Evolutionary conservation across 2,329 filamentous ascomycete genomes (phyloP).

Genomic region (Aureobasidium sp.): DNA sequence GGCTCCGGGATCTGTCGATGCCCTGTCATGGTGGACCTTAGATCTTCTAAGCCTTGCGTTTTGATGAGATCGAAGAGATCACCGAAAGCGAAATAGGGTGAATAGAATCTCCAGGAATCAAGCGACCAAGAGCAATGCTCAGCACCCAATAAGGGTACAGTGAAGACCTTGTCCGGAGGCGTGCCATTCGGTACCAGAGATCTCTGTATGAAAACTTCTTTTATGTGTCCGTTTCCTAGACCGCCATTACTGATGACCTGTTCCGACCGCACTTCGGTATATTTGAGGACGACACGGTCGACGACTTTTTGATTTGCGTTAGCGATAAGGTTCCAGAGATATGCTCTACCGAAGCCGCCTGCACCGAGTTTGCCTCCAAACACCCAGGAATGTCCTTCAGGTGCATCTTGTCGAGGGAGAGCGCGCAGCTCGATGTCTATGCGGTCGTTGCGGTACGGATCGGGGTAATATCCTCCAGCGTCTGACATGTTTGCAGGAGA

Average conservation of each 20-base stretch:
- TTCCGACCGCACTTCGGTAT: not conserved
- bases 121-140: constrained; percentile 3
- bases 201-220: not conserved
- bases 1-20: not conserved
- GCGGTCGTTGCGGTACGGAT: not conserved
- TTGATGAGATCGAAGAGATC: not conserved
- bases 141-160: not conserved
- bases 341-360: not conserved
- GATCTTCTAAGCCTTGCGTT: not conserved
- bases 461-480: not conserved
- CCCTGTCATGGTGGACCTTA: not conserved
- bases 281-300: not conserved
- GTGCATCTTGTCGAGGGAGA: not conserved
- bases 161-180: not conserved
- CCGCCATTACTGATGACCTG: not conserved
- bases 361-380: not conserved
- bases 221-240: not conserved
- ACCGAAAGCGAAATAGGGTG: not conserved
- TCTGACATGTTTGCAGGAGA: not conserved
- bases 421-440: not conserved
- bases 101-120: not conserved
- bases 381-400: not conserved
- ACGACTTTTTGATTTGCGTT: not conserved
- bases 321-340: constrained; percentile 1
- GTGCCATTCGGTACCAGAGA: not conserved